phyloP scores from a whole-genome alignment of 2,329 filamentous ascomycete genomes.

The Endoconidiophora polonica region DNA sequence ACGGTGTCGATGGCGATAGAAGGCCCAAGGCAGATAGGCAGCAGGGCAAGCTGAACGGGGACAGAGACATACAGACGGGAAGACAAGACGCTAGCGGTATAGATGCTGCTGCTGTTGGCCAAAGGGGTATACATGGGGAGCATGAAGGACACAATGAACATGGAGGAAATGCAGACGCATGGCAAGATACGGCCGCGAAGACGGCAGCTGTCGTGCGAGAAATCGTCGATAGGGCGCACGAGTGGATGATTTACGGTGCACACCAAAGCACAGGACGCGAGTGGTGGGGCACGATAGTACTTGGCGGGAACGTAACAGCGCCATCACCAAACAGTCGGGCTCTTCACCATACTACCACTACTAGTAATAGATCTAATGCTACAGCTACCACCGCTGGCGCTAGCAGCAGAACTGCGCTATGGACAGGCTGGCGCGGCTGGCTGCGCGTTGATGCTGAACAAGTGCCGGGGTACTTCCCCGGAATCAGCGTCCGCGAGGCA shows the following conservation, averaged over 20 bases:
- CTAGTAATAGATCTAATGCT: no score
- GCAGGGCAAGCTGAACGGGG: no score
- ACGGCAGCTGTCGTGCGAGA: slow-evolving; percentile 18
- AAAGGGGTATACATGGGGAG: no score
- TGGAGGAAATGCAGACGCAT: no score
- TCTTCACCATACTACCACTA: no score
- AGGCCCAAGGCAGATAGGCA: no score
- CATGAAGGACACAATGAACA: no score
- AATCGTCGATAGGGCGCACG: slow-evolving; percentile 25
- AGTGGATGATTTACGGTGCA: slow-evolving; percentile 34
- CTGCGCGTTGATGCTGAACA: slow-evolving; percentile 30
- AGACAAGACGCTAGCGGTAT: no score
- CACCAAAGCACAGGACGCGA: slow-evolving; percentile 28
- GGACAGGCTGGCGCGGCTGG: slow-evolving; percentile 27
- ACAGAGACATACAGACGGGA: no score
- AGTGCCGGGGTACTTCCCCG: slow-evolving; percentile 24
- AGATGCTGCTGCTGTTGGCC: no score
- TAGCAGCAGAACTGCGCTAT: background rate
- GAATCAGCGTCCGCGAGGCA: slow-evolving; percentile 29
- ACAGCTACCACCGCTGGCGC: no score
- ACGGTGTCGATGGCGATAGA: background rate
- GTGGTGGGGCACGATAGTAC: slow-evolving; percentile 42
- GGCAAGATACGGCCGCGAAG: background rate
- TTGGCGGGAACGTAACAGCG: slow-evolving; percentile 22
- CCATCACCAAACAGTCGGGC: no score